These are phyloP conservation scores for Vitis labrusca DNA, from an alignment of 164 flowering plant species.

Conservation along the genomic window DNA sequence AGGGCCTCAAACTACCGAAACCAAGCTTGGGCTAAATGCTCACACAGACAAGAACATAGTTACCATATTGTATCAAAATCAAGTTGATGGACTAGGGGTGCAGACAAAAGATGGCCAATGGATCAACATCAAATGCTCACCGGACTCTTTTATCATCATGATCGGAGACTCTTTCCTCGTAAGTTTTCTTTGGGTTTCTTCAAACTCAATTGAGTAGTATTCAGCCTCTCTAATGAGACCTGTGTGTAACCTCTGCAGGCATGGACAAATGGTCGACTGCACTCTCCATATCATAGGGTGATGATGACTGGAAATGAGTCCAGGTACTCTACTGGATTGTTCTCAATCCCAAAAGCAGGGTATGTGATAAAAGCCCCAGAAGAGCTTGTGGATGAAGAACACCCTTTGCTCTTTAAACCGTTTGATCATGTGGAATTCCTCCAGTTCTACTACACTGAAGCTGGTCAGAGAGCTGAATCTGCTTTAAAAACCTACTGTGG, in stretches of 20 bases:
- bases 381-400: conserved; percentile 61
- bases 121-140: conserved; percentile 37
- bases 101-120: conserved; percentile 54
- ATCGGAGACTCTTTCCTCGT: conserved; percentile 58
- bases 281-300: conserved; percentile 52
- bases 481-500: conserved; percentile 55
- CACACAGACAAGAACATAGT: conserved; percentile 61
- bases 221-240: too few relatives aligned
- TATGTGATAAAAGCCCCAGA: conserved; percentile 46
- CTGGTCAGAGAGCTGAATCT: conserved; percentile 38
- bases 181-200: conserved; percentile 7
- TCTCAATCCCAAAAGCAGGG: conserved; percentile 45
- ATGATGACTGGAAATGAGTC: conserved; percentile 47
- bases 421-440: conserved; percentile 49
- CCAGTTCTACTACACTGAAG: conserved; percentile 36
- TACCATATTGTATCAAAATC: conserved; percentile 55
- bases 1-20: conserved; percentile 39
- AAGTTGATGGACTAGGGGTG: conserved; percentile 54
- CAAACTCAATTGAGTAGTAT: too few relatives aligned
- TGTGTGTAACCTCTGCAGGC: conserved; percentile 27
- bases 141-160: conserved; percentile 50
- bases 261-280: conserved; percentile 56
- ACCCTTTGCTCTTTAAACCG: conserved; percentile 60
- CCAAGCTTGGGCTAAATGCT: conserved; percentile 36
- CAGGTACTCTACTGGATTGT: conserved; percentile 58